A percentile compares a stretch with the other conserved stretches of the same genome.
Evolutionary conservation across 225 moss, liverwort and hornwort species (phyloP).

Genomic region (Polytrichum formosum): DNA sequence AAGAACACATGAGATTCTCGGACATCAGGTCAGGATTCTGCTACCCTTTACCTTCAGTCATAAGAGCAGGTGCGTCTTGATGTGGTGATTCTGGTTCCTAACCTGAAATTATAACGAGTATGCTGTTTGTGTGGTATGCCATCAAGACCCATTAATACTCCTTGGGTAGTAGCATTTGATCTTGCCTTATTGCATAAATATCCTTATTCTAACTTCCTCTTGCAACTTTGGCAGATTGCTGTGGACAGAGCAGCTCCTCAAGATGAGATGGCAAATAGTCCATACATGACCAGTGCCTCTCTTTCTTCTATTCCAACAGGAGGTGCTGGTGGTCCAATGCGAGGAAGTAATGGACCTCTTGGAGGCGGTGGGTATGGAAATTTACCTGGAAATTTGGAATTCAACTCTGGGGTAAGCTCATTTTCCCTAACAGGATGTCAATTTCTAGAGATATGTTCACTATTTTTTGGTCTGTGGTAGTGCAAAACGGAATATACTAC

Average conservation of each 20-base stretch:
- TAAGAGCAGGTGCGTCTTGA: not conserved
- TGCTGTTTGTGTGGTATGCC: too few relatives aligned
- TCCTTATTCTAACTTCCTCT: too few relatives aligned
- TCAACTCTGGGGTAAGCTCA: constrained; percentile 59
- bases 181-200: too few relatives aligned
- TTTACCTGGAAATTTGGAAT: constrained; percentile 73
- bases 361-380: constrained; percentile 75
- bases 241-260: constrained; percentile 97
- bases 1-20: constrained; percentile 91
- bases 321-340: constrained; percentile 92
- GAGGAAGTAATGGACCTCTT: constrained; percentile 75
- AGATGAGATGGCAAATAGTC: constrained; percentile 77
- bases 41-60: not conserved
- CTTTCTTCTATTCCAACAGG: constrained; percentile 58
- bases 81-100: too few relatives aligned
- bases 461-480: too few relatives aligned
- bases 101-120: too few relatives aligned
- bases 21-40: constrained; percentile 63
- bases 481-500: too few relatives aligned
- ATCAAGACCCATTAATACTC: too few relatives aligned
- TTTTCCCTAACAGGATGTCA: not conserved
- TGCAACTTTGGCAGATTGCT: constrained; percentile 59
- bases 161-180: too few relatives aligned
- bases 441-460: not conserved
- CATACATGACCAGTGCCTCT: constrained; percentile 62